Conservation (phyloP, 306 rosid species). For the Hippophae rhamnoides region DNA sequence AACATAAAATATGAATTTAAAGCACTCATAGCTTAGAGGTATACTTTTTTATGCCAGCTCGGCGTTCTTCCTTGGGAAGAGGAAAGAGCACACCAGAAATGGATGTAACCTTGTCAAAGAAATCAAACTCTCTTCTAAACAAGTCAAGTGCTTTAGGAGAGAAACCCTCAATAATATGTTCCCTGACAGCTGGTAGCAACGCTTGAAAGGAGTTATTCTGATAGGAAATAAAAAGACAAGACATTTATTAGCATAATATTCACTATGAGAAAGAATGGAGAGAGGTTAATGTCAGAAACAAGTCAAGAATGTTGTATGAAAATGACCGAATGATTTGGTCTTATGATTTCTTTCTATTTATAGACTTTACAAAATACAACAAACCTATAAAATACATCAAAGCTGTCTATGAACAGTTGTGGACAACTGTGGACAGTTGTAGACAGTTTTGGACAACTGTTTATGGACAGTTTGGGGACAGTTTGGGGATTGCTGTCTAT, state of each 20-base stretch:
- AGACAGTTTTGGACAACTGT: no score
- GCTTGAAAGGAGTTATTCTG: constrained; percentile 79
- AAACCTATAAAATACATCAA: no score
- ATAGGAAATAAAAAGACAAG: constrained; percentile 26
- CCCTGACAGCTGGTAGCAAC: constrained; percentile 70
- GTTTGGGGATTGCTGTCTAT: no score
- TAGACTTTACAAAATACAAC: no score
- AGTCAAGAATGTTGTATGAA: no score
- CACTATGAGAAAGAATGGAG: not conserved
- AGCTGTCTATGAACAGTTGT: no score
- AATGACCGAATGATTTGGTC: no score
- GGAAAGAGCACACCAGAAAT: constrained; percentile 83
- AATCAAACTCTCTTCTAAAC: constrained; percentile 82
- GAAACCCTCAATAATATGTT: constrained; percentile 72
- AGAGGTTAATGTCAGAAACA: not conserved
- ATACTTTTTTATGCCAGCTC: constrained; percentile 80
- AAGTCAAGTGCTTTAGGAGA: constrained; percentile 65
- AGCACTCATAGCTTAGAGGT: constrained; percentile 12
- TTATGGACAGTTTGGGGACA: no score
- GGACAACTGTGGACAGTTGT: no score
- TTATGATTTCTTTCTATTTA: no score
- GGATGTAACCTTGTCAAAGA: constrained; percentile 96
- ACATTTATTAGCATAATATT: constrained; percentile 13
- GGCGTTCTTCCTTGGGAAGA: constrained; percentile 83
- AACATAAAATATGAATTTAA: not conserved